These are phyloP conservation scores for Pneumocystis murina DNA, from an alignment of 1,139 yeast species.

Conservation along the genomic window DNA sequence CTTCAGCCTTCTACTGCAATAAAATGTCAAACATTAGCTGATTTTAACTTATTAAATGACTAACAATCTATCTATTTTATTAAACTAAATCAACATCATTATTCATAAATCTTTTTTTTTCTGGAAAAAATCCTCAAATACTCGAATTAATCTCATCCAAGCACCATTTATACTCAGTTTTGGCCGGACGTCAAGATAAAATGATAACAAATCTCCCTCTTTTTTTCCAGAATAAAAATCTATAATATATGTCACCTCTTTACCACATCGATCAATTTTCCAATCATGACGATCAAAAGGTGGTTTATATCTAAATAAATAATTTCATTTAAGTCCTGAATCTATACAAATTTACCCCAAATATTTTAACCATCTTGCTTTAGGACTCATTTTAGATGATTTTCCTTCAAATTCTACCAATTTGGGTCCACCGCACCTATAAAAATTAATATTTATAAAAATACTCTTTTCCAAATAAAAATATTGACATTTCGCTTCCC, in stretches of 20 bases:
- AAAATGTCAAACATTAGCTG: background rate
- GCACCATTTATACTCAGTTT: constrained; percentile 74
- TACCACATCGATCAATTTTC: constrained; percentile 80
- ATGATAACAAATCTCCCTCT: constrained; percentile 40
- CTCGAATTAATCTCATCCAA: constrained; percentile 35
- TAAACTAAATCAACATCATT: background rate
- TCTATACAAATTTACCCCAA: constrained; percentile 15
- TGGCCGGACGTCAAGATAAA: constrained; percentile 81
- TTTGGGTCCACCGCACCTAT: constrained; percentile 67
- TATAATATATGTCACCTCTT: constrained; percentile 71
- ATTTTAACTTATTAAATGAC: background rate
- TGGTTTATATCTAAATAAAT: constrained; percentile 42
- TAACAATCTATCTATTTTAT: background rate
- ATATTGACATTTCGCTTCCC: constrained; percentile 32
- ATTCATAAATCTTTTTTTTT: background rate
- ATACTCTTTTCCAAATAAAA: background rate
- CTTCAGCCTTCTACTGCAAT: constrained; percentile 6
- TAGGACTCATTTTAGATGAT: constrained; percentile 66
- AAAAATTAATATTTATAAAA: background rate
- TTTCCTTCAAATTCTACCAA: constrained; percentile 83
- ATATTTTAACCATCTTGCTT: constrained; percentile 63
- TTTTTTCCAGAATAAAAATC: constrained; percentile 70
- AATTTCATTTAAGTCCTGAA: background rate
- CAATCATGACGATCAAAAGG: constrained; percentile 98
- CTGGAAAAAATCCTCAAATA: constrained; percentile 42